Evolutionary conservation across 2,329 filamentous ascomycete species (phyloP), one percentile per base, ranked within the genome.

Genomic region (Scleromitrula shiraiana): DNA sequence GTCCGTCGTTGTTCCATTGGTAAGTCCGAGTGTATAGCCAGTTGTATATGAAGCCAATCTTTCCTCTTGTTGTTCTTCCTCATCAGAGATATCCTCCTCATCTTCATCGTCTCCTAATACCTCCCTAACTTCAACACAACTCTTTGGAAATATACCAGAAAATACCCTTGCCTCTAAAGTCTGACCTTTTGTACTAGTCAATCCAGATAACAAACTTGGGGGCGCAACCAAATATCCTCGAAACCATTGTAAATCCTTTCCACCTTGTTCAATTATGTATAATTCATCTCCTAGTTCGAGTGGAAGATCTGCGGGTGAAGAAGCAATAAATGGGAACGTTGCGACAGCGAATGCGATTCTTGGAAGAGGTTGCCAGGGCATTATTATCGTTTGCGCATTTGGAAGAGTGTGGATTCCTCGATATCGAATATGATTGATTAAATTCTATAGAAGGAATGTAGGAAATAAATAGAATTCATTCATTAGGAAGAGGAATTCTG

Each of bases 281-380:
- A 98, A 75, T 70, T 98, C 93, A 76, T 98, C 93, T 66, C 93
- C 93, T 55, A 98, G 88, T 68, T 98, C 90, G 65, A 98, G 83
- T 8, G 94, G 93, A 17, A 98, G 82, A 68, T 98, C 93, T 65
- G 89, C 87, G 46, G 89, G 81, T 56, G 83, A 83, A 51, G 86
- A 83, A 52, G 93, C 87, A 60, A 85, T 77, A 70, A 98, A 98
- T 30, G 93, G 93, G 67, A 90, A 95, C 58, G 84, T 90, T 74
- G 91, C 93, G 68, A 98, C 87, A 60, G 91, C 94, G 74, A 97
- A 98, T 65, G 90, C 93, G 73, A 98, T 96, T 63, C 88, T 87
- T 68, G 90, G 88, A 68, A 98, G 79, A 63, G 93, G 91, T 78
- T 87, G 83, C 93, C 93, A 98, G 78, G 90, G 88, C 90, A 95